phyloP scores from a whole-genome alignment of 495 filamentous ascomycete species.

The Aspergillus panamensis region DNA sequence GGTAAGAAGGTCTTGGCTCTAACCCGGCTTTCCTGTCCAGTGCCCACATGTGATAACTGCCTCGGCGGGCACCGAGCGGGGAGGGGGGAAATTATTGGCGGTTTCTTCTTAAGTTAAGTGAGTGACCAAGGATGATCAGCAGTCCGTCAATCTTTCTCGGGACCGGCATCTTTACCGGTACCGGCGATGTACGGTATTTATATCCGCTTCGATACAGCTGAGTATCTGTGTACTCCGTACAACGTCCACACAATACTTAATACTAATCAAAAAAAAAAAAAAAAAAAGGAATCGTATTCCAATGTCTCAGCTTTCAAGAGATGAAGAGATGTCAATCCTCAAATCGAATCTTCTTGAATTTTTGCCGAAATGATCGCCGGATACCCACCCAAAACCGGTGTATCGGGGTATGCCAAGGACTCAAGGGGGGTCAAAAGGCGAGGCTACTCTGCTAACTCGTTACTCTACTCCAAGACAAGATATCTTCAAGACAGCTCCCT shows the following conservation, averaged over 20 bases:
- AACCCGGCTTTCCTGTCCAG: slow-evolving; percentile 9
- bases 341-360: slow-evolving; percentile 4
- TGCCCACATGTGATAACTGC: slow-evolving; percentile 10
- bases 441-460: neutral
- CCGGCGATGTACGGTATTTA: no score
- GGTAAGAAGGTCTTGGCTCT: slow-evolving; percentile 12
- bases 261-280: no score
- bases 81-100: neutral
- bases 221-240: no score
- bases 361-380: slow-evolving; percentile 5
- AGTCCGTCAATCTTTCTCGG: neutral
- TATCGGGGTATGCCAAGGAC: slow-evolving; percentile 1
- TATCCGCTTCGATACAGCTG: no score
- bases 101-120: no score
- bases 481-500: no score
- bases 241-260: no score
- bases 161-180: neutral
- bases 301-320: no score
- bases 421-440: neutral
- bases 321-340: neutral
- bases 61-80: slow-evolving; percentile 13
- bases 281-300: no score
- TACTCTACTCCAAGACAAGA: neutral
- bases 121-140: slow-evolving; percentile 11
- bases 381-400: neutral